Conservation (phyloP, 139 green algal genomes). For the Asterochloris erici region DNA sequence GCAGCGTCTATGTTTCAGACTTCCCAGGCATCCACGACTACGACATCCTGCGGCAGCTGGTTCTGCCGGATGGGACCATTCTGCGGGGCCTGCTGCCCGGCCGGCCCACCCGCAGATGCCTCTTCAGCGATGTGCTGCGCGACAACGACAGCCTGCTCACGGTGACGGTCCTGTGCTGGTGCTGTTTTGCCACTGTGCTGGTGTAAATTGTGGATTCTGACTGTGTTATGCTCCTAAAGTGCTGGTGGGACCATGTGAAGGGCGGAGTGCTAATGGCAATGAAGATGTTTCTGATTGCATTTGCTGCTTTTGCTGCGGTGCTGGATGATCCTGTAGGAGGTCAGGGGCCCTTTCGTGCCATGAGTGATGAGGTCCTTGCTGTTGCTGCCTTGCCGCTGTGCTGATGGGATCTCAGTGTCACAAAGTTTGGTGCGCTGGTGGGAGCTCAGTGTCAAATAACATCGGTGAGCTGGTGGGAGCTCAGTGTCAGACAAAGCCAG, state of each 20-base stretch:
- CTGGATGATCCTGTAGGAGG: too few relatives aligned
- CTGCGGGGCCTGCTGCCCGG: slow-evolving; percentile 60
- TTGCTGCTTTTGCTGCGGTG: not conserved
- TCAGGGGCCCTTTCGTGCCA: too few relatives aligned
- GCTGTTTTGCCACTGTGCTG: not conserved
- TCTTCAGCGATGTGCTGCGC: slow-evolving; percentile 80
- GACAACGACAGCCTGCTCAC: slow-evolving; percentile 77
- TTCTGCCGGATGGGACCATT: slow-evolving; percentile 60
- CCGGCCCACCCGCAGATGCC: slow-evolving; percentile 80
- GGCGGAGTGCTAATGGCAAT: not conserved
- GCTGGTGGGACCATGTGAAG: not conserved
- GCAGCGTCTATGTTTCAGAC: slow-evolving; percentile 70
- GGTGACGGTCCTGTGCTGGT: slow-evolving; percentile 17
- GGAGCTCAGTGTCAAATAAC: too few relatives aligned
- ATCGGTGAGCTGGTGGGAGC: too few relatives aligned
- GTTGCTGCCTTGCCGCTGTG: too few relatives aligned
- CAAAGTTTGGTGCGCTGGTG: too few relatives aligned
- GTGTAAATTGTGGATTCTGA: not conserved
- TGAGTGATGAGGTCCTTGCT: too few relatives aligned
- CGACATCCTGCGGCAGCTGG: slow-evolving; percentile 55
- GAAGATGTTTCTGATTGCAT: not conserved
- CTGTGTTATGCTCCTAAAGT: not conserved
- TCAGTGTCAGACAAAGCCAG: too few relatives aligned
- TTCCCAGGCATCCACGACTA: slow-evolving; percentile 70
- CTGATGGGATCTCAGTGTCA: too few relatives aligned